Evolutionary conservation across 1,139 yeast genomes (phyloP), one percentile per base, ranked within the genome.

Genomic region (Hansenula anomala): DNA sequence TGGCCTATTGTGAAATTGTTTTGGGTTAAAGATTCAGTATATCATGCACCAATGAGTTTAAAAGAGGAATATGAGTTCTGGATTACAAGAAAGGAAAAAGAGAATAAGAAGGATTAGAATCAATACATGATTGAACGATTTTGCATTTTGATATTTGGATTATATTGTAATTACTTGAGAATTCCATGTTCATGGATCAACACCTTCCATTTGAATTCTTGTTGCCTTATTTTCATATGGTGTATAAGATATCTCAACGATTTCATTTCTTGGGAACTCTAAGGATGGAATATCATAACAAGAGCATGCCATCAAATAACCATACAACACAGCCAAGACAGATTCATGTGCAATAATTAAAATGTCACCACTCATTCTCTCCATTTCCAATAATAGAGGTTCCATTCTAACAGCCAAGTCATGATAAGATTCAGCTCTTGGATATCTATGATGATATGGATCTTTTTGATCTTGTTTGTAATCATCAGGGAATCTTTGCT

Each of bases 341-440:
- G 96, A 80, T 55, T 90, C 97, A 58, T 94, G 97, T 1, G 97
- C 97, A 51, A 92, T 85, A 43, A 92, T 83, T 47, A 92, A 68
- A 23, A 94, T 75, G 59, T 89, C 97, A 20, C 94, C 89, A 41
- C 86, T 75, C 75, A 84, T 81, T 50, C 97, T 75, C 60, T 90
- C 98, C 80, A 92, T 82, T 61, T 90, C 97, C 59, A 92, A 69
- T 45, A 92, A 79, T 45, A 92, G 69, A 0, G 98, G 96, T 61
- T 94, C 98, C 63, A 94, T 78, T 51, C 96, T 80, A 33, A 92
- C 84, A 0, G 98, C 97, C 42, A 94, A 71, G 60, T 92, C 98
- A 61, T 92, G 98, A 58, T 89, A 92, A 40, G 95, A 86, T 62
- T 92, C 99, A 0, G 95, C 88, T 40, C 97, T 72, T 8, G 96